phyloP scores from a whole-genome alignment of 2,329 filamentous ascomycete species.

The Piedraia hortae region DNA sequence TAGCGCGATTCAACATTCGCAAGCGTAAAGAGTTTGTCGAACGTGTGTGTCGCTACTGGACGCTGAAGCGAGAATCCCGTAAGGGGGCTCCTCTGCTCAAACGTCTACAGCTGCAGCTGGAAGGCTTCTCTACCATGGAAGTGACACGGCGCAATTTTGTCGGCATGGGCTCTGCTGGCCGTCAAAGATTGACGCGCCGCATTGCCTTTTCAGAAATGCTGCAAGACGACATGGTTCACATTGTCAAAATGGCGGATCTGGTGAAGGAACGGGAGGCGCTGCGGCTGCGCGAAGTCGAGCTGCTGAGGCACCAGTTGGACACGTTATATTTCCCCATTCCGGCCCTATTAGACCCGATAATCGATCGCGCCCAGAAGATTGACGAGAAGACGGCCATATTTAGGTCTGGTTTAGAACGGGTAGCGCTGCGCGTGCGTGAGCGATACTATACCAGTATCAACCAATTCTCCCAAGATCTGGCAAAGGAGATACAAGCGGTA shows the following conservation, averaged over 20 bases:
- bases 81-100: constrained; percentile 79
- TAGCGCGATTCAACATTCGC: constrained; percentile 56
- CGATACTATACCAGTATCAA: constrained; percentile 32
- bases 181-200: constrained; percentile 46
- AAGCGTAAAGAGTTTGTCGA: constrained; percentile 81
- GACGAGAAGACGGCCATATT: constrained; percentile 29
- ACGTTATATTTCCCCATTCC: constrained; percentile 76
- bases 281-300: constrained; percentile 49
- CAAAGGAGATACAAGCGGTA: constrained; percentile 26
- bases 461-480: constrained; percentile 31
- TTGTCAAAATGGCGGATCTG: constrained; percentile 41
- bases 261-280: constrained; percentile 48
- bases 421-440: constrained; percentile 26
- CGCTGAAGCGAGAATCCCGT: constrained; percentile 75
- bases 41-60: constrained; percentile 94
- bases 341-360: constrained; percentile 44
- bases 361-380: constrained; percentile 48
- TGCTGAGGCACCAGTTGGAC: constrained; percentile 58
- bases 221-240: constrained; percentile 46
- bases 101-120: constrained; percentile 76
- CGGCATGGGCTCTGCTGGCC: constrained; percentile 71
- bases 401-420: constrained; percentile 23
- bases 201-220: constrained; percentile 68
- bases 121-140: constrained; percentile 93
- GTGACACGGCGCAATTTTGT: constrained; percentile 84